Base-by-base conservation (phyloP, 2,329 filamentous ascomycete species). In the Cladosporium halotolerans region DNA sequence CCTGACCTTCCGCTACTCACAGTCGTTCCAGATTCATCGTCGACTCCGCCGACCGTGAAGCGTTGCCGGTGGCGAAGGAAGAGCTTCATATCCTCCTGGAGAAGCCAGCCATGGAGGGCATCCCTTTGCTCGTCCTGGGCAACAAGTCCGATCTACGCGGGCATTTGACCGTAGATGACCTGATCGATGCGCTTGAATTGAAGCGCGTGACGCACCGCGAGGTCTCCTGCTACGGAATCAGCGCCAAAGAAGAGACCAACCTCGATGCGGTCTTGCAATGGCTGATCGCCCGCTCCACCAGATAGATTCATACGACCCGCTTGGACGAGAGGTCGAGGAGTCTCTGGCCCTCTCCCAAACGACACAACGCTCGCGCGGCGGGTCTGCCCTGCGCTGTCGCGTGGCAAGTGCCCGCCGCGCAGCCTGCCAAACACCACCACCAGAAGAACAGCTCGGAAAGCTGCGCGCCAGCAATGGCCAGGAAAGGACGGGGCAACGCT, bases 191-290 rank as follows among this genome's bases (percentile, higher is more conserved):
- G 58, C 80, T 99, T 73, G 85, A 96, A 64, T 80, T 99, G 54
- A 95, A 93, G 70, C 83, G 82, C 62, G 90, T 99, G 69, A 87
- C 85, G 56, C 86, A 89, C 65, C 88, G 93, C 52, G 93, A 99
- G 72, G 92, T 99, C 63, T 96, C 89, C 74, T 97, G 93, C 75
- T 99, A 99, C 72, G 92, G 92, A 57, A 96, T 99, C 74, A 96
- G 91, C 70, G 93, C 92, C 57, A 97, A 97, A 73, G 92, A 97
- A 70, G 93, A 99, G 75, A 99, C 92, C 54, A 99, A 99, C 73
- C 83, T 99, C 60, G 92, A 99, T 68, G 93, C 92, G 6, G 93
- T 99, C 49, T 78, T 99, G 64, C 88, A 96, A 70, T 99, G 93
- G 88, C 78, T 99, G 69, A 92, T 99, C 71, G 92, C 90, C 62